These are phyloP conservation scores for Colletotrichum sp. DNA, from an alignment of 2,329 filamentous ascomycete species.

Conservation along the genomic window DNA sequence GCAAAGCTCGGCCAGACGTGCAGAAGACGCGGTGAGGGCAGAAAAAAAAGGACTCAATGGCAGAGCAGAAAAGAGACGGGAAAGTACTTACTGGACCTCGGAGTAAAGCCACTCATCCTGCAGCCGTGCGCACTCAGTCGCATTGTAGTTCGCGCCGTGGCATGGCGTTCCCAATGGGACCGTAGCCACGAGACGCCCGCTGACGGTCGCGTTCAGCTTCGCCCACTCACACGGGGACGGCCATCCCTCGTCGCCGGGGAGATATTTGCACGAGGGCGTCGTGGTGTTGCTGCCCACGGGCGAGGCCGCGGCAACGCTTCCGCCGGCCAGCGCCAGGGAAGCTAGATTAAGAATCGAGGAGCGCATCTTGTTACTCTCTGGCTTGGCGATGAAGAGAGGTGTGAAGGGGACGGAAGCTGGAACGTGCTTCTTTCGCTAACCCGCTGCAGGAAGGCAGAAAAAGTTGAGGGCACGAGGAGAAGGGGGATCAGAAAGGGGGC, in stretches of 20 bases:
- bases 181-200: conserved; percentile 8
- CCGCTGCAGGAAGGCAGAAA: not conserved
- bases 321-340: not conserved
- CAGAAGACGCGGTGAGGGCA: not conserved
- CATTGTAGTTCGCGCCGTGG: conserved; percentile 9
- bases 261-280: conserved; percentile 8
- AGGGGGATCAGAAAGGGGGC: not conserved
- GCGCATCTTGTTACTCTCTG: not conserved
- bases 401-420: not conserved
- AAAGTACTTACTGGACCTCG: conserved; percentile 10
- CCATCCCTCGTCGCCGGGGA: conserved; percentile 15
- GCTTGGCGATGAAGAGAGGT: not conserved
- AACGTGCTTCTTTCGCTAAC: not conserved
- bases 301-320: not conserved
- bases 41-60: not conserved
- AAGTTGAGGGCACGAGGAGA: not conserved
- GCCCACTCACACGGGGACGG: conserved; percentile 6
- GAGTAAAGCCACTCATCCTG: conserved; percentile 16
- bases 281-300: not conserved
- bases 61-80: not conserved
- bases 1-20: not conserved
- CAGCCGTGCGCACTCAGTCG: conserved; percentile 8
- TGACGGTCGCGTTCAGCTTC: conserved; percentile 13
- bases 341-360: not conserved
- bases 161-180: conserved; percentile 9